phyloP scores from a whole-genome alignment of 805 yeast species.

The Wickerhamiella hasegawae region DNA sequence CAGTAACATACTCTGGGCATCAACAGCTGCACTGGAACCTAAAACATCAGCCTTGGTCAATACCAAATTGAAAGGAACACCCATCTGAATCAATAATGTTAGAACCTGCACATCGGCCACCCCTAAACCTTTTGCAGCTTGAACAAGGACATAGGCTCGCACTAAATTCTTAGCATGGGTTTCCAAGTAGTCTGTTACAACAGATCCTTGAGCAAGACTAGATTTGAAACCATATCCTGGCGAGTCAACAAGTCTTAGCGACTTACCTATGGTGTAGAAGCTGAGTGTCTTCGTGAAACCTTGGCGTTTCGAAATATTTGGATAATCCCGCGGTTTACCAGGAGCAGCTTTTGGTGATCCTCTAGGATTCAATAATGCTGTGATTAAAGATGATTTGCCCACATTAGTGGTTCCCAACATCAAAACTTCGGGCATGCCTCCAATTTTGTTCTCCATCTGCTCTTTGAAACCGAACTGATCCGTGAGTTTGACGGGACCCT shows the following conservation, averaged over 20 bases:
- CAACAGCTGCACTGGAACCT: not conserved
- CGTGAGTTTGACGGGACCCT: slow-evolving; percentile 14
- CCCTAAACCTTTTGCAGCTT: slow-evolving; percentile 43
- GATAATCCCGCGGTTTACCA: slow-evolving; percentile 28
- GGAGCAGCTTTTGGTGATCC: slow-evolving; percentile 3
- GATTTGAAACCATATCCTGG: slow-evolving; percentile 86
- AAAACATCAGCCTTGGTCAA: slow-evolving; percentile 55
- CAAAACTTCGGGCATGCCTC: slow-evolving; percentile 46
- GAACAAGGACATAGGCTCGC: slow-evolving; percentile 45
- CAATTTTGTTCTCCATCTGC: slow-evolving; percentile 7
- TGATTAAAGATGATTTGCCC: slow-evolving; percentile 70
- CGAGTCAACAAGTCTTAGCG: slow-evolving; percentile 56
- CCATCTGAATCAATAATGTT: slow-evolving; percentile 32
- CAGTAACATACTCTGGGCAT: not conserved
- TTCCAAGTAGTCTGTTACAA: slow-evolving; percentile 45
- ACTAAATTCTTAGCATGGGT: slow-evolving; percentile 34
- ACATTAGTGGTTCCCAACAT: slow-evolving; percentile 72
- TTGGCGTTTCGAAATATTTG: slow-evolving; percentile 29
- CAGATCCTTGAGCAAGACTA: slow-evolving; percentile 46
- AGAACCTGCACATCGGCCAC: slow-evolving; percentile 40
- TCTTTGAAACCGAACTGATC: slow-evolving; percentile 20
- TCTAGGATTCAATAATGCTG: slow-evolving; percentile 30
- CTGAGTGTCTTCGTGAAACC: slow-evolving; percentile 45
- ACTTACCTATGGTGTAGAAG: slow-evolving; percentile 50
- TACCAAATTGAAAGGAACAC: slow-evolving; percentile 56